Evolutionary conservation across 495 filamentous ascomycete species (phyloP), one percentile per base, ranked within the genome.

Genomic region (Neurospora cerealis): DNA sequence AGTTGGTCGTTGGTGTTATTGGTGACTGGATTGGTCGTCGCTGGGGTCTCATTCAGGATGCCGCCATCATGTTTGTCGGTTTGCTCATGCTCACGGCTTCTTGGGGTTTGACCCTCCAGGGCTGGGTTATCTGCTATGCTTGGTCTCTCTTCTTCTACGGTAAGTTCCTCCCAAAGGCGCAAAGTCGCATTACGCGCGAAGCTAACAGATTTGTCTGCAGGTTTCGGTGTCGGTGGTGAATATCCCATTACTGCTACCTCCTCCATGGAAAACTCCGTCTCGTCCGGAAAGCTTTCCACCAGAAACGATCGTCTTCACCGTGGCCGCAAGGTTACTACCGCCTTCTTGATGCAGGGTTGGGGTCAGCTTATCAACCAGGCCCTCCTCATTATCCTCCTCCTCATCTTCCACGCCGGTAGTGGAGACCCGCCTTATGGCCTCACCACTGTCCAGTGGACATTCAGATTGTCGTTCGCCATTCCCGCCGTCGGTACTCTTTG

Each of bases 301-400:
- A 90, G 89, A 74, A 93, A 96, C 28, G 94, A 97, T 80, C 92
- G 94, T 82, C 88, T 97, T 62, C 94, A 97, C 86, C 93, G 94
- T 81, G 94, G 94, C 69, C 91, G 94, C 79, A 95, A 95, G 82
- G 93, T 96, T 78, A 96, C 93, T 70, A 91, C 89, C 81, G 94
- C 94, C 40, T 97, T 97, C 85, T 83, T 97, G 84, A 97, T 97
- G 94, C 94, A 97, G 80, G 94, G 94, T 69, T 97, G 94, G 94
- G 94, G 94, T 78, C 94, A 97, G 80, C 91, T 97, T 79, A 86
- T 92, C 83, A 97, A 97, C 88, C 94, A 97, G 81, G 89, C 89
- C 73, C 80, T 96, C 69, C 87, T 97, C 62, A 96, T 97, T 77
- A 78, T 97, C 60, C 84, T 93, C 38, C 86, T 97, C 46, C 84